Evolutionary conservation across 352 stramenopile species (phyloP).

Genomic region (Phytopythium sindhum): DNA sequence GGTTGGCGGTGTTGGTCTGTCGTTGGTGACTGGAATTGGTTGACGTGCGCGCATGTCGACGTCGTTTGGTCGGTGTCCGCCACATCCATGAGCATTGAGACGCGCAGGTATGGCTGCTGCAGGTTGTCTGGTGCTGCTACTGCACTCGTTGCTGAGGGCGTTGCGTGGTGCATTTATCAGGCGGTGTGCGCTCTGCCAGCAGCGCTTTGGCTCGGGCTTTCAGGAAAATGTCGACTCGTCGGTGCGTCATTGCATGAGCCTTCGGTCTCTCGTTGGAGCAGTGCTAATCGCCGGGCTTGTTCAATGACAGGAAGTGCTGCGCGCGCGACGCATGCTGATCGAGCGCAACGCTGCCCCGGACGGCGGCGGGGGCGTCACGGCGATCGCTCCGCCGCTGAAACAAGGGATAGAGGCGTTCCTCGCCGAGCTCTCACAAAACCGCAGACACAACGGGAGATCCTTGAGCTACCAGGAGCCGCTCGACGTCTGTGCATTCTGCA

Average conservation of each 20-base stretch:
- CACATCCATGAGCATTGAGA: not conserved
- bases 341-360: conserved; percentile 4
- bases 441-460: not conserved
- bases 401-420: conserved; percentile 11
- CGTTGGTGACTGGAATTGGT: too few species aligned
- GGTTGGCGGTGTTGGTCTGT: too few species aligned
- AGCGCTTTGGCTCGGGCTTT: conserved; percentile 8
- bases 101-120: not conserved
- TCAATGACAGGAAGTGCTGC: conserved; percentile 8
- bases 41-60: too few species aligned
- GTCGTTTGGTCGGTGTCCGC: too few species aligned
- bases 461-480: not conserved
- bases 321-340: conserved; percentile 8
- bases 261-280: too few species aligned
- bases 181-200: conserved; percentile 9
- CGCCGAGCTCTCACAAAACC: not conserved
- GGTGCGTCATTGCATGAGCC: not conserved
- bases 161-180: not conserved
- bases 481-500: conserved; percentile 10
- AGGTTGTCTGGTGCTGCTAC: not conserved
- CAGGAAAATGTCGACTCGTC: conserved; percentile 6
- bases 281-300: too few species aligned
- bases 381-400: conserved; percentile 1
- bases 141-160: not conserved
- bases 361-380: conserved; percentile 3